Base-by-base conservation (phyloP, 2,329 filamentous ascomycete species). In the Pseudovirgaria hyperparasitica region DNA sequence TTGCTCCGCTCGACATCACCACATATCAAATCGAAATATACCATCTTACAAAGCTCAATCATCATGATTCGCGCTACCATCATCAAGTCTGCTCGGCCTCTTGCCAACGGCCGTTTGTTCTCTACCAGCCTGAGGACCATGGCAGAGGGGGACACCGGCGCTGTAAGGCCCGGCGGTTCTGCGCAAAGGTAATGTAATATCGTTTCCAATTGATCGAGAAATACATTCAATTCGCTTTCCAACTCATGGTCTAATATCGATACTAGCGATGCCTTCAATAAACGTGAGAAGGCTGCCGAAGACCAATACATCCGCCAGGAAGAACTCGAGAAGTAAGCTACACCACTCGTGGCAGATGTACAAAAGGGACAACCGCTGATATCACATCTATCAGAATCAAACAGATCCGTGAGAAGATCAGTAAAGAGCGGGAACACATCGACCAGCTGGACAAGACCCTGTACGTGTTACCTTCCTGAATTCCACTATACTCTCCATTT, bases 261-360 rank as follows among this genome's bases (percentile, higher is more conserved):
- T 16, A 37, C 43, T 40, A 92, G 87, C 44, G 87, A 98, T 53
- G 74, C 82, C 31, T 98, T 94, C 72, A 82, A 77, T 62, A 79
- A 78, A 62, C 84, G 90, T 45, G 90, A 98, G 62, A 72, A 77
- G 53, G 87, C 87, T 41, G 69, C 64, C 52, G 90, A 96, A 65
- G 77, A 85, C 55, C 72, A 72, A 43, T 82, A 80, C 60, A 85
- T 98, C 61, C 73, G 74, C 48, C 65, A 80, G 63, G 81, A 85
- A 52, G 90, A 96, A 71, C 73, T 75, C 62, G 76, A 86, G 64
- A 94, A 93, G 82, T 57, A 45, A 39, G 50, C 15, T 4, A 22
- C 12, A 9, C 16, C n/a, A 20, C 5, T 17, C 12, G 24, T n/a
- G n/a, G n/a, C n/a, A n/a, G n/a, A n/a, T n/a, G n/a, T n/a, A n/a